phyloP scores from a whole-genome alignment of 2,329 filamentous ascomycete genomes.

The Fusarium anguioides region DNA sequence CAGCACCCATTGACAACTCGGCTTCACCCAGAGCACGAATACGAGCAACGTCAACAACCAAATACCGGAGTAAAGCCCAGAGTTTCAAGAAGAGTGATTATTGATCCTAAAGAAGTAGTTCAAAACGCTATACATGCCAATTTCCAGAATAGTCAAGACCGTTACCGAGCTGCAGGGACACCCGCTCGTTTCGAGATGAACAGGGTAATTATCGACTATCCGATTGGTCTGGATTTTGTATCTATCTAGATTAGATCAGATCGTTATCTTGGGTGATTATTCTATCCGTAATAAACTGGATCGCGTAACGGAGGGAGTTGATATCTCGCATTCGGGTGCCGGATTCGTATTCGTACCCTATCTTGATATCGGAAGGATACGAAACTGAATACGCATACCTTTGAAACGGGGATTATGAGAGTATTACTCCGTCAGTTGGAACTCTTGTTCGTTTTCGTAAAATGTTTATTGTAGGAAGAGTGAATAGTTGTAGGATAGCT shows the following conservation, averaged over 20 bases:
- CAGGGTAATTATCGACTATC: neutral
- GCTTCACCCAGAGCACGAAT: neutral
- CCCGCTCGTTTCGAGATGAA: neutral
- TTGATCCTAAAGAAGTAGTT: neutral
- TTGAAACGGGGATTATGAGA: neutral
- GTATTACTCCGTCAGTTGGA: neutral
- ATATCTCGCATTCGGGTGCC: conserved; percentile 27
- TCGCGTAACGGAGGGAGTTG: neutral
- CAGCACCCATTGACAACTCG: neutral
- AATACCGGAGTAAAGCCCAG: neutral
- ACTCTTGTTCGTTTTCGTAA: conserved; percentile 39
- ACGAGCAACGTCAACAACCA: neutral
- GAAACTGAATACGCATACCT: neutral
- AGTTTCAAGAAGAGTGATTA: neutral
- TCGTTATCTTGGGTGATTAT: conserved; percentile 1
- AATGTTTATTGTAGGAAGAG: neutral
- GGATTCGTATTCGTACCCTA: conserved; percentile 27
- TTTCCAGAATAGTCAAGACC: neutral
- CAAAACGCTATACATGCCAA: neutral
- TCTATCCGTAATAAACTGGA: neutral
- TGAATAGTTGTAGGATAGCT: neutral
- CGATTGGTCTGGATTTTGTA: conserved; percentile 2
- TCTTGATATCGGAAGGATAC: neutral
- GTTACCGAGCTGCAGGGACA: conserved; percentile 3
- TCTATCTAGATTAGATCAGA: conserved; percentile 22